Evolutionary conservation across 2,329 filamentous ascomycete genomes (phyloP).

Genomic region (Cyclaneusma minus): DNA sequence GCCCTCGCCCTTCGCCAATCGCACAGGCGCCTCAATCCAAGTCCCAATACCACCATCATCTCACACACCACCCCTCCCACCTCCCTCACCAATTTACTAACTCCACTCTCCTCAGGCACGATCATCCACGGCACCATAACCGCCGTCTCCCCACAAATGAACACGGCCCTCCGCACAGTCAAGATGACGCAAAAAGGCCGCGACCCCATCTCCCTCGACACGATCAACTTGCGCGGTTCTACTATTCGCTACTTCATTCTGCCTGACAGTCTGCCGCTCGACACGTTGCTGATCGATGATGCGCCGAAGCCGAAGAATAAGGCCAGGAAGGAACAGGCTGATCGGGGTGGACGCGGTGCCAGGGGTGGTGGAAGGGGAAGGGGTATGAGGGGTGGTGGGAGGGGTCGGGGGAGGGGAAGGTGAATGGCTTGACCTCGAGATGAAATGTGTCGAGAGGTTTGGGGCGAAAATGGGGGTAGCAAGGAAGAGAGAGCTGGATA

Average conservation of each 20-base stretch:
- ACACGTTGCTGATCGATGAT: constrained; percentile 92
- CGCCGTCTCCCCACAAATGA: constrained; percentile 96
- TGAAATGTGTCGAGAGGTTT: too few relatives aligned
- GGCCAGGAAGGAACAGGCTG: constrained; percentile 74
- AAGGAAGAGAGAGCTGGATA: too few relatives aligned
- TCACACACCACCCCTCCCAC: constrained; percentile 4
- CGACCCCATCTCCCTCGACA: constrained; percentile 76
- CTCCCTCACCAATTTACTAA: constrained; percentile 3
- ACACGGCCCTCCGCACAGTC: constrained; percentile 85
- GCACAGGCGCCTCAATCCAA: neutral
- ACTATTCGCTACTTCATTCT: constrained; percentile 96
- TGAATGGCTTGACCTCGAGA: too few relatives aligned
- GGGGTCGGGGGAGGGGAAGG: too few relatives aligned
- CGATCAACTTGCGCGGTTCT: constrained; percentile 91
- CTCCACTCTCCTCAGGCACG: constrained; percentile 48
- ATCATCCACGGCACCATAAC: constrained; percentile 95
- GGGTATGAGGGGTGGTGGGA: constrained; percentile 24
- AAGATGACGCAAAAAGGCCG: constrained; percentile 91
- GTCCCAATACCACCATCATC: constrained; percentile 1
- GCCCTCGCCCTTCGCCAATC: too few relatives aligned
- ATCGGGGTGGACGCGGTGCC: constrained; percentile 35
- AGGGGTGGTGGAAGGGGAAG: constrained; percentile 29
- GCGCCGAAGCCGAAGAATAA: constrained; percentile 99
- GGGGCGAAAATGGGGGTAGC: too few relatives aligned
- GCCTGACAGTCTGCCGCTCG: constrained; percentile 84